Percentiles rank a stretch among this genome's conserved stretches.
Evolutionary conservation across 495 filamentous ascomycete species (phyloP).

Genomic region (Penicillium daleae): DNA sequence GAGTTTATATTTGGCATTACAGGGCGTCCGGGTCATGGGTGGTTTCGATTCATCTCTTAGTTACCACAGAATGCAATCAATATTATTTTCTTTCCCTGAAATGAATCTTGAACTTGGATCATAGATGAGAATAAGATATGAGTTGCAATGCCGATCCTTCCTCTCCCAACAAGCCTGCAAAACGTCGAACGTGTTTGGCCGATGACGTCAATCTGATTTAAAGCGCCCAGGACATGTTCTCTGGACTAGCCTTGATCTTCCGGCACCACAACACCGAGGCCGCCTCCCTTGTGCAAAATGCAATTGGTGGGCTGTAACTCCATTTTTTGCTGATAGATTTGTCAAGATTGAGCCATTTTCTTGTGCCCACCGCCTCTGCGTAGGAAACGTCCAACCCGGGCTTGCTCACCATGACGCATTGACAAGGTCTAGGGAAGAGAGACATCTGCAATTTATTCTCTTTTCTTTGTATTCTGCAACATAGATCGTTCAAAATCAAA

Average conservation of each 20-base stretch:
- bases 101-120: not conserved
- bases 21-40: constrained; percentile 5
- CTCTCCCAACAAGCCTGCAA: not conserved
- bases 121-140: not conserved
- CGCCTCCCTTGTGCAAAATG: not conserved
- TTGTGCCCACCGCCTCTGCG: not conserved
- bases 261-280: not conserved
- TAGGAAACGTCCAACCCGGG: not conserved
- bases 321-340: not conserved
- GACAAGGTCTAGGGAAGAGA: not conserved
- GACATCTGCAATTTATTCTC: not conserved
- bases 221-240: not conserved
- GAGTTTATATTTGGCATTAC: constrained; percentile 20
- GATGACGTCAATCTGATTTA: constrained; percentile 15
- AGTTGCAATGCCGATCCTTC: not conserved
- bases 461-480: constrained; percentile 4
- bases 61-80: constrained; percentile 11
- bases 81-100: not conserved
- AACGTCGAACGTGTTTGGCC: not conserved
- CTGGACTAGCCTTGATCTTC: not conserved
- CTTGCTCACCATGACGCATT: constrained; percentile 26
- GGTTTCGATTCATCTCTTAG: not conserved
- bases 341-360: not conserved
- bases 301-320: not conserved
- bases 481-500: not conserved